A percentile compares a stretch with the other conserved stretches of the same genome.
These are phyloP conservation scores for Fusarium pseudoanthophilum DNA, from an alignment of 2,329 filamentous ascomycete species.

Conservation along the genomic window DNA sequence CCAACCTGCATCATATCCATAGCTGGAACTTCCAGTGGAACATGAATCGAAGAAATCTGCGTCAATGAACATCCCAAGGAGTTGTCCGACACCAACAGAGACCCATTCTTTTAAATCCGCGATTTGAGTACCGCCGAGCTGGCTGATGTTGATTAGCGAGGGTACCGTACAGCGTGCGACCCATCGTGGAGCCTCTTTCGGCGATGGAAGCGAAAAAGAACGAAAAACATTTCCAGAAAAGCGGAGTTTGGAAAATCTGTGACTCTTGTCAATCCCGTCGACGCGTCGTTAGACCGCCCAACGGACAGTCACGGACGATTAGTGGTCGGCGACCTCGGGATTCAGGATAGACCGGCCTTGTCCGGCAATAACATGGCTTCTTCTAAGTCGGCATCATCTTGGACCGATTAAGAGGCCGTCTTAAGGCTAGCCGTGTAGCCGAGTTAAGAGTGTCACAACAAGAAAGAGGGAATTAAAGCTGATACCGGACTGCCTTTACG, in stretches of 20 bases:
- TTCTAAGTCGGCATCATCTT: slow-evolving; percentile 25
- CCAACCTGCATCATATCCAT: slow-evolving; percentile 15
- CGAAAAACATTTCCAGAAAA: slow-evolving; percentile 28
- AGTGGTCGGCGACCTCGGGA: slow-evolving; percentile 28
- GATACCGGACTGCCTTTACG: slow-evolving; percentile 8
- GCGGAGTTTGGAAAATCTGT: slow-evolving; percentile 26
- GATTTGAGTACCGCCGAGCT: slow-evolving; percentile 27
- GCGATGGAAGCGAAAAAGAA: slow-evolving; percentile 33
- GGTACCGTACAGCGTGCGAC: background rate
- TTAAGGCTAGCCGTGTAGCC: slow-evolving; percentile 15
- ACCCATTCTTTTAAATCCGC: slow-evolving; percentile 13
- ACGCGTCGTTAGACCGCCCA: slow-evolving; percentile 2
- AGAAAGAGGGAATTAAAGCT: background rate
- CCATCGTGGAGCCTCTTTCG: slow-evolving; percentile 19
- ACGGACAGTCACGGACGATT: slow-evolving; percentile 21
- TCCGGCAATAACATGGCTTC: slow-evolving; percentile 27
- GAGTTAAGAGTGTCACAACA: slow-evolving; percentile 6
- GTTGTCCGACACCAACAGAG: slow-evolving; percentile 1
- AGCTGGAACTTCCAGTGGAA: slow-evolving; percentile 20
- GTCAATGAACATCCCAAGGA: slow-evolving; percentile 9
- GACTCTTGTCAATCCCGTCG: slow-evolving; percentile 33
- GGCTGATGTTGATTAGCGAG: slow-evolving; percentile 24
- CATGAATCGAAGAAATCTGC: slow-evolving; percentile 16
- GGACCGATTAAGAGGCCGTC: slow-evolving; percentile 27
- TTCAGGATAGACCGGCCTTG: slow-evolving; percentile 18